Evolutionary conservation across 2,329 filamentous ascomycete species (phyloP).

Genomic region (Fusarium sp.): DNA sequence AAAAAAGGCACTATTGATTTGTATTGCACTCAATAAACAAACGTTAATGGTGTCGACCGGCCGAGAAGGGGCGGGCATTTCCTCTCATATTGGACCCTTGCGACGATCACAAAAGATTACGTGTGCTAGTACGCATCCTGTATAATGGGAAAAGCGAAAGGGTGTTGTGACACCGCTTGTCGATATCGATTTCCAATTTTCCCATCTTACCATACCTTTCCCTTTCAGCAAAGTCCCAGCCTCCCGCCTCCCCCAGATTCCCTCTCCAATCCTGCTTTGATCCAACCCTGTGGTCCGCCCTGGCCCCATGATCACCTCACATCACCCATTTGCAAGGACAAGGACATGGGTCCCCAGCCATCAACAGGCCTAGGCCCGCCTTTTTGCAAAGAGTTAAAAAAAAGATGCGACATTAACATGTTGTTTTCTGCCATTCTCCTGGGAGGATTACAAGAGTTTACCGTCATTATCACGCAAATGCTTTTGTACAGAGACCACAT

Average conservation of each 20-base stretch:
- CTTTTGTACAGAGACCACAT: conserved; percentile 18
- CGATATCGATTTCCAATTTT: conserved; percentile 27
- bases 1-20: conserved; percentile 26
- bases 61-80: conserved; percentile 11
- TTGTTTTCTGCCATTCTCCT: neutral
- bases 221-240: conserved; percentile 11
- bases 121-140: conserved; percentile 31
- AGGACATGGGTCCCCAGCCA: conserved; percentile 22
- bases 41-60: neutral
- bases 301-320: conserved; percentile 37
- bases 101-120: conserved; percentile 38
- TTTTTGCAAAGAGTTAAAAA: neutral
- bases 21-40: conserved; percentile 8
- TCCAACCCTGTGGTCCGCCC: conserved; percentile 25
- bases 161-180: conserved; percentile 28
- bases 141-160: conserved; percentile 19
- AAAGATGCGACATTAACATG: conserved; percentile 18
- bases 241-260: conserved; percentile 34
- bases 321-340: conserved; percentile 6
- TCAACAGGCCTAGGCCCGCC: conserved; percentile 17
- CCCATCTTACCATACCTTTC: conserved; percentile 11
- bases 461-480: conserved; percentile 22
- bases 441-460: conserved; percentile 3
- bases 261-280: conserved; percentile 34
- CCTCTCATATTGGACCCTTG: conserved; percentile 21